Percentiles rank a stretch among this genome's conserved stretches.
These are phyloP conservation scores for Persicaria tinctoria DNA, from an alignment of 148 eudicot genomes.

Conservation along the genomic window DNA sequence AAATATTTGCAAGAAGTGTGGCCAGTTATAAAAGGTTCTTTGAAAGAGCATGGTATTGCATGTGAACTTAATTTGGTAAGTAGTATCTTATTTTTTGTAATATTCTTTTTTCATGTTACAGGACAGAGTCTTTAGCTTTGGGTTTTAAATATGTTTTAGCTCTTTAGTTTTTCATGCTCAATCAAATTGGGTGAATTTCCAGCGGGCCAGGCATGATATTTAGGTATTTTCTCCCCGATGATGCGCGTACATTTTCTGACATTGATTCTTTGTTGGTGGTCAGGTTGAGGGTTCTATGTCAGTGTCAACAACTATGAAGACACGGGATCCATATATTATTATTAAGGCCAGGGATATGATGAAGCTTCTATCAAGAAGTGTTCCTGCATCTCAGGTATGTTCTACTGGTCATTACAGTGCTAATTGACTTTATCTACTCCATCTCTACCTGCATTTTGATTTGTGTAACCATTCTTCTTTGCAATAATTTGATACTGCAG, in stretches of 20 bases:
- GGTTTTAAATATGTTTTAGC: background rate
- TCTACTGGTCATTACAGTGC: too few relatives aligned
- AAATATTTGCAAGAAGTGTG: slow-evolving; percentile 73
- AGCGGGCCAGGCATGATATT: too few relatives aligned
- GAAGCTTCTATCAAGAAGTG: slow-evolving; percentile 87
- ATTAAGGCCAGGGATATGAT: slow-evolving; percentile 84
- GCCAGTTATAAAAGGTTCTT: slow-evolving; percentile 51
- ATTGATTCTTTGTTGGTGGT: background rate
- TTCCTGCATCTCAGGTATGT: slow-evolving; percentile 85
- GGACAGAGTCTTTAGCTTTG: background rate
- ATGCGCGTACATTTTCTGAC: background rate
- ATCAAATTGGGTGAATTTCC: too few relatives aligned
- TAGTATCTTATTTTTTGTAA: background rate
- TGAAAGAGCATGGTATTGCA: slow-evolving; percentile 52
- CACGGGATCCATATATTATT: slow-evolving; percentile 81
- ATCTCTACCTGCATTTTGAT: too few relatives aligned
- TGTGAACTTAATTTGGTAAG: slow-evolving; percentile 67
- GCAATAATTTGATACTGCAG: slow-evolving; percentile 23
- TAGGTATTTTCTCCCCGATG: too few relatives aligned
- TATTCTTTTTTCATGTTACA: background rate
- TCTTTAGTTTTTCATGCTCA: background rate
- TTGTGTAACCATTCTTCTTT: background rate
- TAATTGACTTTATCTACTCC: too few relatives aligned
- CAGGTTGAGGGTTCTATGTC: slow-evolving; percentile 93
- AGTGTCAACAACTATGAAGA: slow-evolving; percentile 80